Evolutionary conservation across 1,284 basidiomycete species (phyloP).

Genomic region (Sanghuangporus weigelae): DNA sequence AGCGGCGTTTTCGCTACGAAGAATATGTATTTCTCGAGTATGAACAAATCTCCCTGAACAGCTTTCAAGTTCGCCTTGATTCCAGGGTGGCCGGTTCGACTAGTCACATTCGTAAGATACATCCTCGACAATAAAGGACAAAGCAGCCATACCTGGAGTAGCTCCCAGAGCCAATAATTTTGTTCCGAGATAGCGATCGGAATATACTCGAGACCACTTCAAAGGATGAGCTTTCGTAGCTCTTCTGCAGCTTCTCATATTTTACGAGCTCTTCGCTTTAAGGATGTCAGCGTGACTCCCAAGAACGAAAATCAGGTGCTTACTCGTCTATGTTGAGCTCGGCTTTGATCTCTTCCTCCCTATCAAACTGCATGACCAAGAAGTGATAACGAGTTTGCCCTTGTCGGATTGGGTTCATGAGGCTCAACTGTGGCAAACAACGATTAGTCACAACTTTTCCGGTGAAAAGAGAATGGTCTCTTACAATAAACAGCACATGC

Average conservation of each 20-base stretch:
- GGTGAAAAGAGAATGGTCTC: constrained; percentile 25
- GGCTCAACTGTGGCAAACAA: constrained; percentile 34
- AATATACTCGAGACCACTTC: constrained; percentile 95
- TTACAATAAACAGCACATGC: constrained; percentile 90
- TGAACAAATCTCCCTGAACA: constrained; percentile 93
- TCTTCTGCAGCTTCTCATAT: constrained; percentile 83
- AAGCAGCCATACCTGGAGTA: constrained; percentile 67
- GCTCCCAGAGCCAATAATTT: constrained; percentile 80
- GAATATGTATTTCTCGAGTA: constrained; percentile 96
- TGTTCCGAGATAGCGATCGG: constrained; percentile 87
- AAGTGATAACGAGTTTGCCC: constrained; percentile 98
- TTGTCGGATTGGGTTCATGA: constrained; percentile 93
- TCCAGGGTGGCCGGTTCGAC: constrained; percentile 70
- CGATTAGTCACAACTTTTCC: background rate
- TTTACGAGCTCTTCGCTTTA: constrained; percentile 65
- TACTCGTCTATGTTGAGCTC: constrained; percentile 93
- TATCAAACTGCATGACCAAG: constrained; percentile 94
- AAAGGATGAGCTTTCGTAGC: constrained; percentile 91
- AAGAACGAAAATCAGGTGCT: constrained; percentile 27
- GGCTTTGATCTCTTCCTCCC: constrained; percentile 96
- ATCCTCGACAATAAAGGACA: background rate
- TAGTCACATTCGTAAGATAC: constrained; percentile 25
- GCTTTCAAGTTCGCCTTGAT: constrained; percentile 99
- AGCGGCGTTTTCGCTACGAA: constrained; percentile 97
- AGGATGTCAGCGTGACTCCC: background rate